A percentile compares a stretch with the other conserved stretches of the same genome.
Conservation (phyloP, 768 basidiomycete genomes). For the Asterophora lycoperdoides region DNA sequence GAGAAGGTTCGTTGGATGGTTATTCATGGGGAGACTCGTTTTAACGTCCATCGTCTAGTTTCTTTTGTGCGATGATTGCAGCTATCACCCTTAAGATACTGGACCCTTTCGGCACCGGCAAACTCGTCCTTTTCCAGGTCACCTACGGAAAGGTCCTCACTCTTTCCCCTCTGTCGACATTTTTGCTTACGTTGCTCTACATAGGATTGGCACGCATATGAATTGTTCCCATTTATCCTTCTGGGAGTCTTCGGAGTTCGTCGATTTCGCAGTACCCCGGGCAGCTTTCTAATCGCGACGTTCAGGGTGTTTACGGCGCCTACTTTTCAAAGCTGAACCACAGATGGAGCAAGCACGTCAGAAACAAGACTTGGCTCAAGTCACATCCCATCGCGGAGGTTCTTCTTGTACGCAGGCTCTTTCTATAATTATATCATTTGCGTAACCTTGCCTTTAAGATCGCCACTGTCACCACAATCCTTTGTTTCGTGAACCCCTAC, state of each 20-base stretch:
- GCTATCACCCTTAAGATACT: slow-evolving; percentile 90
- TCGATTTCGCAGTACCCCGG: slow-evolving; percentile 4
- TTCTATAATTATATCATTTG: background rate
- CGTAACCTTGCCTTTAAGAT: slow-evolving; percentile 42
- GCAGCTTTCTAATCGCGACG: slow-evolving; percentile 7
- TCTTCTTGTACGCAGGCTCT: slow-evolving; percentile 50
- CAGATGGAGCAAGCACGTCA: slow-evolving; percentile 80
- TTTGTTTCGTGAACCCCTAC: slow-evolving; percentile 87
- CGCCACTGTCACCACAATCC: slow-evolving; percentile 67
- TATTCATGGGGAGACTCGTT: slow-evolving; percentile 25
- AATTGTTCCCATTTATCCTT: slow-evolving; percentile 78
- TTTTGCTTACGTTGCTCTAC: slow-evolving; percentile 2
- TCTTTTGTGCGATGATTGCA: slow-evolving; percentile 98
- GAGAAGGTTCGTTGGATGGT: slow-evolving; percentile 60
- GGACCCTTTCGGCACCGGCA: slow-evolving; percentile 94
- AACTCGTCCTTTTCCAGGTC: slow-evolving; percentile 88
- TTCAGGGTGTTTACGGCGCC: slow-evolving; percentile 88
- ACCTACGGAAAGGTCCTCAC: slow-evolving; percentile 71
- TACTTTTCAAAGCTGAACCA: slow-evolving; percentile 90
- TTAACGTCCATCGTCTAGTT: slow-evolving; percentile 45
- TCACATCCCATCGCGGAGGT: slow-evolving; percentile 82
- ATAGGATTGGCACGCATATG: slow-evolving; percentile 91
- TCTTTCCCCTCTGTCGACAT: background rate
- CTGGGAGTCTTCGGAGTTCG: slow-evolving; percentile 87
- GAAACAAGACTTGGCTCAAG: slow-evolving; percentile 78